A percentile compares a stretch with the other conserved stretches of the same genome.
Conservation (phyloP, 495 filamentous ascomycete species). For the Annulohypoxylon stygium region DNA sequence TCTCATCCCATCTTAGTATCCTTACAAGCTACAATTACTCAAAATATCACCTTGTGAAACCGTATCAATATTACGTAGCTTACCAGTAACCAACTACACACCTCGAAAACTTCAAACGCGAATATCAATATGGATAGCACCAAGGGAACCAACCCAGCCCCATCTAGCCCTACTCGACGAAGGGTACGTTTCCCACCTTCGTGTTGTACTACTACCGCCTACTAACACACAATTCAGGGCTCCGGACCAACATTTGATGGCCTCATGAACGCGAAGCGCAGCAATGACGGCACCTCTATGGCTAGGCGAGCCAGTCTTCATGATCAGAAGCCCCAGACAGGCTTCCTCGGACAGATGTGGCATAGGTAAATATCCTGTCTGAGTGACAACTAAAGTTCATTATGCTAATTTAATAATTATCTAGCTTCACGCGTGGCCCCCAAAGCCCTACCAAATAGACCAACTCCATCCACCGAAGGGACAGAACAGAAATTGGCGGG, state of each 20-base stretch:
- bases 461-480: neutral
- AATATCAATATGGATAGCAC: conserved; percentile 45
- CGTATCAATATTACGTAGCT: conserved; percentile 1
- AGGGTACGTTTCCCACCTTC: conserved; percentile 34
- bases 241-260: conserved; percentile 58
- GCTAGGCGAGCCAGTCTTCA: conserved; percentile 60
- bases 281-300: conserved; percentile 52
- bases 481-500: neutral
- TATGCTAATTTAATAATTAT: neutral
- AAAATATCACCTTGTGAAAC: conserved; percentile 9
- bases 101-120: neutral
- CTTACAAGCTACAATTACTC: conserved; percentile 1
- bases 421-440: conserved; percentile 49
- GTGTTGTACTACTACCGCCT: neutral
- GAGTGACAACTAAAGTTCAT: neutral
- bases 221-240: conserved; percentile 43
- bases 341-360: conserved; percentile 63
- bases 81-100: neutral
- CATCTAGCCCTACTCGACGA: conserved; percentile 40
- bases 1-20: neutral
- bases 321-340: conserved; percentile 58
- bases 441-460: conserved; percentile 41
- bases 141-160: conserved; percentile 29
- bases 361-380: conserved; percentile 53
- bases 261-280: conserved; percentile 60